Evolutionary conservation across 495 filamentous ascomycete genomes (phyloP), one percentile per base, ranked within the genome.

Genomic region (Penicillium arizonense): DNA sequence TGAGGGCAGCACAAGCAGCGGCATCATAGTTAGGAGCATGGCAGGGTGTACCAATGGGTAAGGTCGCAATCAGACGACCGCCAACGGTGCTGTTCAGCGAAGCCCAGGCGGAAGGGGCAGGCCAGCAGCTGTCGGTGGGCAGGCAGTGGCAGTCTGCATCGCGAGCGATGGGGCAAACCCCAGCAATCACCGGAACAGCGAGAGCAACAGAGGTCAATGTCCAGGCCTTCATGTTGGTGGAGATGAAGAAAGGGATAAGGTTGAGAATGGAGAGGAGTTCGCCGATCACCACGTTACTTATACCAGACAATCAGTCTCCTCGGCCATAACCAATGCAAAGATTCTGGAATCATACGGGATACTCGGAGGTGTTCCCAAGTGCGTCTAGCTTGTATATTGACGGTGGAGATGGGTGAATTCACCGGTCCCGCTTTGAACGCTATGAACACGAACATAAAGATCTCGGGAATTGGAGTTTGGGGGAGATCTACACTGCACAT

Each of bases 31-130:
- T 68, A 3, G 67, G 60, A 24, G 62, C 64, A 56, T 82, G 77
- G 59, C 79, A 82, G 24, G 69, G 63, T 4, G 54, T 57, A 5
- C 62, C 76, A 37, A 75, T 52, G 5, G 76, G 75, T 3, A 74
- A 56, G 20, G 73, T 77, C 18, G 73, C 63, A 39, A 79, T 44
- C 38, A 80, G 59, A 23, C 64, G 58, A 28, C 77, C 77, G 13
- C 52, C 59, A 9, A 78, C 47, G 0, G 73, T 70, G 16, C 33
- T 34, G 52, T 79, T 79, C 8, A 80, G 49, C 2, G 51, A 48
- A 2, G 48, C 28, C 76, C 76, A 80, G n/a, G 63, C 63, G 3
- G 50, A 43, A 18, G 54, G 33, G 13, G 65, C 50, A 12, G 76
- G 76, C 76, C 76, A 78, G 57, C 68, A 69, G 33, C 44, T 37